phyloP scores from a whole-genome alignment of 1,139 yeast species.

The Ogataea hybrid region DNA sequence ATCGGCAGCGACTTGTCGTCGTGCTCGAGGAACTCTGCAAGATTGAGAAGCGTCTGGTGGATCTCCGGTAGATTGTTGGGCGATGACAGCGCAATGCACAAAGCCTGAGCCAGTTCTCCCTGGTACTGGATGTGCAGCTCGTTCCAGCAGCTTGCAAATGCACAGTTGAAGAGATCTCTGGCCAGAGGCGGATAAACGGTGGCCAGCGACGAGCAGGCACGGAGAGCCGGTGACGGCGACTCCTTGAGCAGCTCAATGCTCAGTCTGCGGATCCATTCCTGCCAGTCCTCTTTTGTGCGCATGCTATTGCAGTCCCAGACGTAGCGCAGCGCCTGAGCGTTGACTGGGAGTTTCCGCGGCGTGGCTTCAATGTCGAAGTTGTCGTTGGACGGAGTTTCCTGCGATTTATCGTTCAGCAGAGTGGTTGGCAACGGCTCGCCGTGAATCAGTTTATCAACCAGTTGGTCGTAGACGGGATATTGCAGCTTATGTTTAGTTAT shows the following conservation, averaged over 20 bases:
- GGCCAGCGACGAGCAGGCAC: constrained; percentile 92
- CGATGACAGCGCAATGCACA: constrained; percentile 84
- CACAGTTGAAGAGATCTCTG: constrained; percentile 86
- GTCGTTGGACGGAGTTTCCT: constrained; percentile 55
- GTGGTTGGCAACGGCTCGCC: constrained; percentile 90
- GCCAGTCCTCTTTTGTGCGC: constrained; percentile 95
- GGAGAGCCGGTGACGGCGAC: constrained; percentile 90
- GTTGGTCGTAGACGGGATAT: constrained; percentile 74
- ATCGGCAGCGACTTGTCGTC: constrained; percentile 94
- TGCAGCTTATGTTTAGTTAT: constrained; percentile 63
- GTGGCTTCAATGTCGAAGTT: constrained; percentile 67
- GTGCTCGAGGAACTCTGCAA: constrained; percentile 97
- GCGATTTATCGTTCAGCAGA: constrained; percentile 66
- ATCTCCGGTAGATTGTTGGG: constrained; percentile 96
- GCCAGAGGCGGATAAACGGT: constrained; percentile 88
- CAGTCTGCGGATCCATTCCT: constrained; percentile 90
- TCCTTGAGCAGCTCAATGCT: constrained; percentile 86
- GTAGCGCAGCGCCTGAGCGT: constrained; percentile 69
- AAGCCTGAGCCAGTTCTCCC: constrained; percentile 82
- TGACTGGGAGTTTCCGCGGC: constrained; percentile 74
- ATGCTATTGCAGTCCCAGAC: constrained; percentile 94
- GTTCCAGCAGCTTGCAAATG: constrained; percentile 96
- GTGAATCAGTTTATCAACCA: constrained; percentile 72
- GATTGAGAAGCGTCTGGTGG: constrained; percentile 79
- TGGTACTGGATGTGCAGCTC: constrained; percentile 90